phyloP scores from a whole-genome alignment of 192 early-diverging fungal species.

The Coemansia sp. region DNA sequence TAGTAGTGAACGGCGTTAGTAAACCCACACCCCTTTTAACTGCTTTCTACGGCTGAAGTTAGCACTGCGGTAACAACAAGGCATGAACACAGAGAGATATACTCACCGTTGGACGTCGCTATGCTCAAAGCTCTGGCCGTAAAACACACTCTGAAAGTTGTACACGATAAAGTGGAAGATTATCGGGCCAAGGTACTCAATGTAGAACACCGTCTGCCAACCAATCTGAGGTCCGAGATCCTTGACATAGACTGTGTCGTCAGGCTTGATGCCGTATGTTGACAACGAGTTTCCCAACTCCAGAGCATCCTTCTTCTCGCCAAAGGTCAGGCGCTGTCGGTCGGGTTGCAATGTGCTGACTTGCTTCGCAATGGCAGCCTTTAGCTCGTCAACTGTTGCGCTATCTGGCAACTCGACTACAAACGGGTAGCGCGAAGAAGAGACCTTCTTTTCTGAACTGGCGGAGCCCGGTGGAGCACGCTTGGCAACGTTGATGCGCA shows the following conservation, averaged over 20 bases:
- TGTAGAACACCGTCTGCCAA: slow-evolving; percentile 90
- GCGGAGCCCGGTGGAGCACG: slow-evolving; percentile 16
- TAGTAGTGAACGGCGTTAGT: neutral
- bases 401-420: slow-evolving; percentile 60
- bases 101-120: slow-evolving; percentile 69
- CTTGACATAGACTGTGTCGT: slow-evolving; percentile 65
- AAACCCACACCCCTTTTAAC: neutral
- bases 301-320: slow-evolving; percentile 61
- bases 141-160: slow-evolving; percentile 67
- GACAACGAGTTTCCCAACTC: slow-evolving; percentile 56
- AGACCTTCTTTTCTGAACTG: neutral
- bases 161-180: slow-evolving; percentile 85
- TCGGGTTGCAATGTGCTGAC: slow-evolving; percentile 57
- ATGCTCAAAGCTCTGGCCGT: slow-evolving; percentile 65
- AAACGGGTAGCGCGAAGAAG: slow-evolving; percentile 40
- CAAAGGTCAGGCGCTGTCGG: slow-evolving; percentile 80
- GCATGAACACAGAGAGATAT: slow-evolving; percentile 14
- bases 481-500: slow-evolving; percentile 44
- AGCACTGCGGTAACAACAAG: neutral
- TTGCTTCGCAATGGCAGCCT: slow-evolving; percentile 64
- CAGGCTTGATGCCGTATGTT: slow-evolving; percentile 64
- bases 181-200: slow-evolving; percentile 92
- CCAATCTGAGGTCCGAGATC: slow-evolving; percentile 87
- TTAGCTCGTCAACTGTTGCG: slow-evolving; percentile 70
- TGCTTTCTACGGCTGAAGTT: neutral